These are phyloP conservation scores for Magnolia changhungtana DNA, from an alignment of 164 flowering plant genomes.

Conservation along the genomic window DNA sequence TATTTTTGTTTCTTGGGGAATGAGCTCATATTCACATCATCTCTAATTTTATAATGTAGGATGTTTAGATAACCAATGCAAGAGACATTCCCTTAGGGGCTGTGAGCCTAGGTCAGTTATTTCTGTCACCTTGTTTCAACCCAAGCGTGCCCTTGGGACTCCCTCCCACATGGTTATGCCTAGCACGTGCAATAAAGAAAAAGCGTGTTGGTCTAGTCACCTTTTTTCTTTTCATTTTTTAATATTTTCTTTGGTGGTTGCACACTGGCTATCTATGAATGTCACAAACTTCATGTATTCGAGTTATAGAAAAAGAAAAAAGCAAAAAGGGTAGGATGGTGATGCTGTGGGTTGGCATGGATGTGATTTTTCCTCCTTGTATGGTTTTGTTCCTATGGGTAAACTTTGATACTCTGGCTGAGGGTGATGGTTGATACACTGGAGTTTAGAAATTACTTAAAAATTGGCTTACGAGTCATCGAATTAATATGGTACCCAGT, in stretches of 20 bases:
- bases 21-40: slow-evolving; percentile 28
- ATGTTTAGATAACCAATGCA: slow-evolving; percentile 36
- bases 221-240: neutral
- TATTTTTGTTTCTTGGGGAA: slow-evolving; percentile 5
- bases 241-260: neutral
- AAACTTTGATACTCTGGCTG: too few relatives aligned
- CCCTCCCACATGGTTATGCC: slow-evolving; percentile 44
- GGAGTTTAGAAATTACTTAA: too few relatives aligned
- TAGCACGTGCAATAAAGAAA: slow-evolving; percentile 40
- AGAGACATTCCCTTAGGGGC: slow-evolving; percentile 65
- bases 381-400: neutral
- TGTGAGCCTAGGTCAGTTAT: slow-evolving; percentile 45
- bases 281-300: neutral
- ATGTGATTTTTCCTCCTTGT: neutral
- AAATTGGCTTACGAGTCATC: too few relatives aligned
- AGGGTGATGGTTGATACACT: too few relatives aligned
- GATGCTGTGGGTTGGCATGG: slow-evolving; percentile 9
- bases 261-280: neutral
- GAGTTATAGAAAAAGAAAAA: neutral
- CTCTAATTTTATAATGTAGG: slow-evolving; percentile 14
- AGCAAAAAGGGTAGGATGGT: neutral
- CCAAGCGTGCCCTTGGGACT: slow-evolving; percentile 86
- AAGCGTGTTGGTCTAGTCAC: slow-evolving; percentile 1
- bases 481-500: too few relatives aligned
- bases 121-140: slow-evolving; percentile 72